Conservation (phyloP, 176 grass and related monocot genomes). For the Avena atlantica region DNA sequence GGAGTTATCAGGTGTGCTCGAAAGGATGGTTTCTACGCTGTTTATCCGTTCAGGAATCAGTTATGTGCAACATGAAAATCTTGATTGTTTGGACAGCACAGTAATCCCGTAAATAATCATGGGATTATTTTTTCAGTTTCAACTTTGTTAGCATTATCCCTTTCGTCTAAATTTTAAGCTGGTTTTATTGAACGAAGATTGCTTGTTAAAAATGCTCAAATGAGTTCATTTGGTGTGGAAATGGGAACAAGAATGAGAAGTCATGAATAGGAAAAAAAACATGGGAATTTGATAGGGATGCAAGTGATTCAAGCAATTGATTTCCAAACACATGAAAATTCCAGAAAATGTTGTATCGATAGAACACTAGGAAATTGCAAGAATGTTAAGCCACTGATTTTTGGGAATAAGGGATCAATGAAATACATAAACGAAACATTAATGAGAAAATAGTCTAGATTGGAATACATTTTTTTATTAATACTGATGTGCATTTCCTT, state of each 20-base stretch:
- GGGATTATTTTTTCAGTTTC: not conserved
- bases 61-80: not conserved
- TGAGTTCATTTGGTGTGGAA: conserved; percentile 16
- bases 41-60: not conserved
- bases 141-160: not conserved
- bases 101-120: not conserved
- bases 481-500: conserved; percentile 23
- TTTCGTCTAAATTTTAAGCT: not conserved
- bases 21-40: not conserved
- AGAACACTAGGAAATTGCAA: not conserved
- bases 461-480: conserved; percentile 10
- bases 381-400: not conserved
- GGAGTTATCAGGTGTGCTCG: not conserved
- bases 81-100: not conserved
- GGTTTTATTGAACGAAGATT: not conserved
- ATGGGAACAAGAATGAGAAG: not conserved
- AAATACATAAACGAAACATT: not conserved
- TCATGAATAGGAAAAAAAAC: not conserved
- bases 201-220: not conserved
- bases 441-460: not conserved
- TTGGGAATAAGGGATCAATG: not conserved
- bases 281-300: not conserved
- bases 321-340: not conserved
- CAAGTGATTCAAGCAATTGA: not conserved
- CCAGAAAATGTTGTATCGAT: not conserved